These are phyloP conservation scores for Gliomastix tumulicola DNA, from an alignment of 2,329 filamentous ascomycete species.

Conservation along the genomic window DNA sequence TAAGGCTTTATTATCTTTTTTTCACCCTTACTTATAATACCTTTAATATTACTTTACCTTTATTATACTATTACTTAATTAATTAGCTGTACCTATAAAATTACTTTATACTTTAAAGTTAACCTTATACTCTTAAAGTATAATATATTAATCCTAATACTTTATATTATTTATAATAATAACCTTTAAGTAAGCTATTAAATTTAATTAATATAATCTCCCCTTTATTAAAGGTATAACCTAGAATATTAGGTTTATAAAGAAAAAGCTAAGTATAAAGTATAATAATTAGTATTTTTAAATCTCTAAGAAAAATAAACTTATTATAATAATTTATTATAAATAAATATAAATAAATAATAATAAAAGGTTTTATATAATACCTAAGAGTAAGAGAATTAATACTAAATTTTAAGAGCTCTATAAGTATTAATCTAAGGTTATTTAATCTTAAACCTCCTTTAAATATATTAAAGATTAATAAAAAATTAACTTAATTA, in stretches of 20 bases:
- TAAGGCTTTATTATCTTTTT: neutral
- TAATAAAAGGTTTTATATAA: neutral
- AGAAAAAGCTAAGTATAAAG: neutral
- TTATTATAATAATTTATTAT: conserved; percentile 2
- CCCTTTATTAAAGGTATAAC: neutral
- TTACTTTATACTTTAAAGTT: neutral
- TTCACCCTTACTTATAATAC: neutral
- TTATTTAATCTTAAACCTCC: too few species aligned
- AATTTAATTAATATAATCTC: neutral
- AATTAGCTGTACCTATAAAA: neutral
- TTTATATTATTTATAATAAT: neutral
- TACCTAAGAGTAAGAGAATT: too few species aligned
- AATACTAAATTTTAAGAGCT: too few species aligned
- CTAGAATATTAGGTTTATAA: conserved; percentile 1
- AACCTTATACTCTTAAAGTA: neutral
- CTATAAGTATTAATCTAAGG: too few species aligned
- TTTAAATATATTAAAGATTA: too few species aligned
- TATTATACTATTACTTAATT: neutral
- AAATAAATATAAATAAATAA: neutral
- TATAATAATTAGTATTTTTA: neutral
- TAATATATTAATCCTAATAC: neutral
- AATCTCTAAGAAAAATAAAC: neutral
- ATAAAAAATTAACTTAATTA: neutral
- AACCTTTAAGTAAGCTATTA: neutral
- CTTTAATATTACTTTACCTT: neutral